Percentiles rank a stretch among this genome's conserved stretches.
Evolutionary conservation across 306 rosid genomes (phyloP).

Genomic region (Fragaria iinumae): DNA sequence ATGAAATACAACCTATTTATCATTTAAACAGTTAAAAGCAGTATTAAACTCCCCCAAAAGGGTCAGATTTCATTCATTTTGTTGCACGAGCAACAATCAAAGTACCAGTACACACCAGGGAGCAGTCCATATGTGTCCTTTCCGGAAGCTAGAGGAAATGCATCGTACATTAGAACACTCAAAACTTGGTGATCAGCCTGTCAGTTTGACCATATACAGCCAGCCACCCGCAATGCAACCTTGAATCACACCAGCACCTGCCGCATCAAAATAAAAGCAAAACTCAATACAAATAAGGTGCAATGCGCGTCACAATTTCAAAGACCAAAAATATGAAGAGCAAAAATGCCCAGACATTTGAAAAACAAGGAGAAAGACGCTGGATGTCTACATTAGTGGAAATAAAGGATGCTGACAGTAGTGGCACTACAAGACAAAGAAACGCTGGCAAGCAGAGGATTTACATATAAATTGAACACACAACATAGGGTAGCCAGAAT

Average conservation of each 20-base stretch:
- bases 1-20: conserved; percentile 12
- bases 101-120: conserved; percentile 19
- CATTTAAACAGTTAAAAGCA: conserved; percentile 9
- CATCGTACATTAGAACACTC: conserved; percentile 1
- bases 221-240: conserved; percentile 25
- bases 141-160: not conserved
- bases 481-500: not conserved
- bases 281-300: not conserved
- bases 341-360: not conserved
- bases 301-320: not conserved
- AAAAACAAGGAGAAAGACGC: not conserved
- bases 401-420: not conserved
- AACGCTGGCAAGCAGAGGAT: not conserved
- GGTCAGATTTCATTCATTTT: conserved; percentile 30
- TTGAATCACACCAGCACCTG: conserved; percentile 34
- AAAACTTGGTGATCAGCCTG: conserved; percentile 26
- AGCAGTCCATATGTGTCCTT: conserved; percentile 8
- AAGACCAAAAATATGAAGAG: not conserved
- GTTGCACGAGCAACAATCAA: conserved; percentile 21
- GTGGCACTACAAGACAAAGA: not conserved
- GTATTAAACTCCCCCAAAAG: not conserved
- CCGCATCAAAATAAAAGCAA: not conserved
- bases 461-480: not conserved
- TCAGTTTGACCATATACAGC: conserved; percentile 33
- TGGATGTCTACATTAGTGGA: not conserved